Percentiles rank a stretch among this genome's conserved stretches.
phyloP scores from a whole-genome alignment of 2,329 filamentous ascomycete genomes.

The Drechslerella coelobrocha region DNA sequence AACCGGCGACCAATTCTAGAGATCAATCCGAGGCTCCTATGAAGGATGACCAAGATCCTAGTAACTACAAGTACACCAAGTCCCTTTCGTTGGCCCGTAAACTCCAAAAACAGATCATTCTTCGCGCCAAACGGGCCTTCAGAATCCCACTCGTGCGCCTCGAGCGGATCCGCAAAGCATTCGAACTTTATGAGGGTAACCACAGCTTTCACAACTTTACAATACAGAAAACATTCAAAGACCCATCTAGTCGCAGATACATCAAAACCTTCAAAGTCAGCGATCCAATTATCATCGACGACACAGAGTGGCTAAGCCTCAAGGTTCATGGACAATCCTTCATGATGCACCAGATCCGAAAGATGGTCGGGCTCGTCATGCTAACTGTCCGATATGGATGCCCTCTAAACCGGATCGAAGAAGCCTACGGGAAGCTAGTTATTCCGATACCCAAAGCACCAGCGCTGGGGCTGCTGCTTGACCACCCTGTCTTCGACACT shows the following conservation, averaged over 20 bases:
- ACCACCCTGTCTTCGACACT: slow-evolving; percentile 86
- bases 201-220: slow-evolving; percentile 98
- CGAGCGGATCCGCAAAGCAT: slow-evolving; percentile 74
- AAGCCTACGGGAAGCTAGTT: slow-evolving; percentile 74
- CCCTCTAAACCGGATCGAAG: slow-evolving; percentile 71
- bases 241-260: slow-evolving; percentile 83
- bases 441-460: slow-evolving; percentile 95
- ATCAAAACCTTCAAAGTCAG: slow-evolving; percentile 92
- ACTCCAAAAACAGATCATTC: slow-evolving; percentile 51
- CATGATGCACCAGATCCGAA: slow-evolving; percentile 99
- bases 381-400: slow-evolving; percentile 84
- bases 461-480: slow-evolving; percentile 82
- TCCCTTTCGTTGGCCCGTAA: slow-evolving; percentile 39
- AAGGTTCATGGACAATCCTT: slow-evolving; percentile 98
- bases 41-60: background rate
- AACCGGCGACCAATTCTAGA: slow-evolving; percentile 9
- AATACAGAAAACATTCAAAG: slow-evolving; percentile 79
- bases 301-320: slow-evolving; percentile 93
- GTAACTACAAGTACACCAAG: slow-evolving; percentile 36
- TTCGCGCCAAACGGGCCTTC: slow-evolving; percentile 74
- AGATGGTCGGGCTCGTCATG: slow-evolving; percentile 90
- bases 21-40: slow-evolving; percentile 30
- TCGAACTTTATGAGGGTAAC: slow-evolving; percentile 80
- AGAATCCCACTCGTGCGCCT: slow-evolving; percentile 77
- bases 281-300: slow-evolving; percentile 80